Conservation (phyloP, 306 rosid species). For the Carpinus viminea region DNA sequence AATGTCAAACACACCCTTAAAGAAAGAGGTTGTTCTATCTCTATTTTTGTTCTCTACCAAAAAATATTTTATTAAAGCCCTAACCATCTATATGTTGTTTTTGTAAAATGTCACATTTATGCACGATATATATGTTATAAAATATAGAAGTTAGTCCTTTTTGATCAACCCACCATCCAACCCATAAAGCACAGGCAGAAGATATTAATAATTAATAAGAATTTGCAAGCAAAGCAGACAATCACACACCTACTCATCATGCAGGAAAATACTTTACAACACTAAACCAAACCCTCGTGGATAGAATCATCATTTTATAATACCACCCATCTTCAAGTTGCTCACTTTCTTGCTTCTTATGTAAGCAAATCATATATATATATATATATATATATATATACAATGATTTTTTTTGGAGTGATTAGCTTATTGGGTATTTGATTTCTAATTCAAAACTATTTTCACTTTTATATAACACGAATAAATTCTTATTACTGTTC, state of each 20-base stretch:
- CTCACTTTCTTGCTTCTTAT: not conserved
- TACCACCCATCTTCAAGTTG: not conserved
- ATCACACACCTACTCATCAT: conserved; percentile 14
- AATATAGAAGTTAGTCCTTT: not conserved
- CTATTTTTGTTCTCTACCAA: too few species aligned
- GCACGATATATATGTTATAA: not conserved
- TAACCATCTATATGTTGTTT: not conserved
- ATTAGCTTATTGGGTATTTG: not conserved
- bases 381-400: too few species aligned
- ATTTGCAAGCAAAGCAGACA: not conserved
- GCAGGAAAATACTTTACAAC: not conserved
- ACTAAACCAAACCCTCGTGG: not conserved
- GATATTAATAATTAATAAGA: not conserved
- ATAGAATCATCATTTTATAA: conserved; percentile 11
- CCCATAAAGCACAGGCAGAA: not conserved
- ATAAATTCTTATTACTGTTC: too few species aligned
- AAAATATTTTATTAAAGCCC: too few species aligned
- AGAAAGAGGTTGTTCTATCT: too few species aligned
- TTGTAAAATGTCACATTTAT: not conserved
- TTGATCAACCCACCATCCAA: not conserved
- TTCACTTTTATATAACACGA: too few species aligned
- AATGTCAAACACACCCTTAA: too few species aligned
- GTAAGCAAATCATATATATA: not conserved
- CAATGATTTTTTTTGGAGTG: too few species aligned
- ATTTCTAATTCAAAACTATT: too few species aligned